phyloP scores from a whole-genome alignment of 441 rosid genomes.

The Dalechampia spathulata region DNA sequence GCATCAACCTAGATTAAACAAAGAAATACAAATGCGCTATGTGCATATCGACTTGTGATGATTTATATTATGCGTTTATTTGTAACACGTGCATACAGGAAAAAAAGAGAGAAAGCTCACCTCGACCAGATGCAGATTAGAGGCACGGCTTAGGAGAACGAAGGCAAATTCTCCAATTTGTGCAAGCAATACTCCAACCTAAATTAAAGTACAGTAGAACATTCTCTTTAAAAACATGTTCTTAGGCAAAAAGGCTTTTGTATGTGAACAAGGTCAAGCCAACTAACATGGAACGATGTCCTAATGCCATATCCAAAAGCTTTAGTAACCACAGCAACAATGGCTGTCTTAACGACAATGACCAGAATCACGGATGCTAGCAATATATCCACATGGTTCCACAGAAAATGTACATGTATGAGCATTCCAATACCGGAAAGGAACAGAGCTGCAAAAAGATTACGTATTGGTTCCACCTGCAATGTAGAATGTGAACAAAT shows the following conservation, averaged over 20 bases:
- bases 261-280: constrained; percentile 3
- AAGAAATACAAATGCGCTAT: background rate
- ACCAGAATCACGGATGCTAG: constrained; percentile 93
- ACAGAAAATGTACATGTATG: constrained; percentile 86
- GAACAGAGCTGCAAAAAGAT: constrained; percentile 93
- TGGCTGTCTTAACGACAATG: constrained; percentile 77
- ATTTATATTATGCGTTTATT: background rate
- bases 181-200: constrained; percentile 93
- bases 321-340: constrained; percentile 61
- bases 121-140: constrained; percentile 91
- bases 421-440: constrained; percentile 99
- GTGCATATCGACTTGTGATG: background rate
- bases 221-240: background rate
- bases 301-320: constrained; percentile 75
- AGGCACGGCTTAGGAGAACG: constrained; percentile 89
- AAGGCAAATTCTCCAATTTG: constrained; percentile 98
- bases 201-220: constrained; percentile 12
- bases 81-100: background rate
- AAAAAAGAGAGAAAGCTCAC: constrained; percentile 28
- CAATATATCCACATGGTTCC: constrained; percentile 97
- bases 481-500: constrained; percentile 13
- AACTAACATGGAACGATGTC: constrained; percentile 85
- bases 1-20: background rate
- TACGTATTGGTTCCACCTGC: constrained; percentile 98
- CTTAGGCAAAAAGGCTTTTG: background rate